Evolutionary conservation across 108 stramenopile species (phyloP), one percentile per base, ranked within the genome.

Genomic region (Skeletonema marinoi): DNA sequence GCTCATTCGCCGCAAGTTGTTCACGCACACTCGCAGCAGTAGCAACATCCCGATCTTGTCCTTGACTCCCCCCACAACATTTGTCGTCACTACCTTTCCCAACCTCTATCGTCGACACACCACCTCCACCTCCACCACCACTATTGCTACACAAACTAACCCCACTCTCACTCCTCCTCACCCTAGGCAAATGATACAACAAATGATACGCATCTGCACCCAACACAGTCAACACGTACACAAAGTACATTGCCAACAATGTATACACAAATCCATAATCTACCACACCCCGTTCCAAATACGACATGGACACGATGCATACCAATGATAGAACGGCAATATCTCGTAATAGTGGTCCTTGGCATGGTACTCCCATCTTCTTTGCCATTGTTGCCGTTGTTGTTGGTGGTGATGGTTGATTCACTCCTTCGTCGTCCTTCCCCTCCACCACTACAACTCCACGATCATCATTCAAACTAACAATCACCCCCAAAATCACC

Each of bases 121-220:
- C 54, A 17, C 41, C 59, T 4, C 21, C 60, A 25, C 29, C 33
- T 10, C 13, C 44, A 19, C 44, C n/a, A 33, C 41, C 21, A 60
- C 51, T 38, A 56, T n/a, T 56, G 33, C 63, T 64, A 39, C 33
- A 38, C 17, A 64, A 64, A 38, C 63, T 39, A 19, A 38, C 63
- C 38, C 63, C 38, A 21, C 68, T 68, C 31, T 66, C 73, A 64
- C 56, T 65, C 33, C 41, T 60, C 46, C 32, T 13, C 65, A 75
- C 10, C 32, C 25, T 65, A 4, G 82, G 82, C 33, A 70, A 36
- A 60, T 78, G 82, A 42, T 78, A 78, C 65, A 83, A 74, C 4
- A 83, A 50, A 72, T 97, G 96, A 72, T 95, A 96, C 13, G 91
- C 61, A 78, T 97, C 96, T 30, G 96, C 96, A 5, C 85, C 83